These are phyloP conservation scores for Penicillium vulpinum DNA, from an alignment of 2,329 filamentous ascomycete genomes.

Conservation along the genomic window DNA sequence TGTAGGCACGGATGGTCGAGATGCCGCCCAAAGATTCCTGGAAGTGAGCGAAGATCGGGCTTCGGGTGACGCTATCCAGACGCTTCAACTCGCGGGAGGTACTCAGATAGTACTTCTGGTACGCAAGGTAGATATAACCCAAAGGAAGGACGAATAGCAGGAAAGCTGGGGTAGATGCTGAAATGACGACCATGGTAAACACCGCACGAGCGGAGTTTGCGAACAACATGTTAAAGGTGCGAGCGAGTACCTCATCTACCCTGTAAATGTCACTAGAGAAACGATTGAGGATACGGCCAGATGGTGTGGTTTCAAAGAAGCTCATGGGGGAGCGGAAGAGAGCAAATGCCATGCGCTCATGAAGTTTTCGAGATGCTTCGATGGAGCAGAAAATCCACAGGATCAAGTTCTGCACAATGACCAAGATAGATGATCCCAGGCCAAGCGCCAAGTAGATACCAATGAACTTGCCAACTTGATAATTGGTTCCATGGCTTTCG, in stretches of 20 bases:
- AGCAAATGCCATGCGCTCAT: constrained; percentile 94
- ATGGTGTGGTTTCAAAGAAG: constrained; percentile 96
- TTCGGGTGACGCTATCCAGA: constrained; percentile 90
- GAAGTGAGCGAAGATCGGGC: constrained; percentile 97
- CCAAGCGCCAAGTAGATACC: constrained; percentile 96
- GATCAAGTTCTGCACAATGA: constrained; percentile 88
- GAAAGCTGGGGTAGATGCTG: constrained; percentile 77
- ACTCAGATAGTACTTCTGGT: constrained; percentile 94
- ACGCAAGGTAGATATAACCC: constrained; percentile 78
- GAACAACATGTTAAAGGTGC: constrained; percentile 97
- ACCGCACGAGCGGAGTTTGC: constrained; percentile 70
- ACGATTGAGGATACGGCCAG: constrained; percentile 92
- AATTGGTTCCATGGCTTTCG: constrained; percentile 65
- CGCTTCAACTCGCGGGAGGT: constrained; percentile 96
- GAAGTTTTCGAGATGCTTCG: constrained; percentile 93
- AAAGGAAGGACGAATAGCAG: constrained; percentile 78
- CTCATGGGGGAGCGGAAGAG: constrained; percentile 98
- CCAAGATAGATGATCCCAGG: constrained; percentile 78
- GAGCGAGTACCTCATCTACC: constrained; percentile 89
- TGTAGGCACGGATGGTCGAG: constrained; percentile 92
- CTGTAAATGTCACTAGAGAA: constrained; percentile 74
- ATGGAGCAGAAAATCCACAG: constrained; percentile 99
- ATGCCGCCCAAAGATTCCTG: constrained; percentile 94
- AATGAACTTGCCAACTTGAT: constrained; percentile 82
- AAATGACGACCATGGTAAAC: constrained; percentile 87